These are phyloP conservation scores for Helicocarpus griseus DNA, from an alignment of 2,329 filamentous ascomycete species.

Conservation along the genomic window DNA sequence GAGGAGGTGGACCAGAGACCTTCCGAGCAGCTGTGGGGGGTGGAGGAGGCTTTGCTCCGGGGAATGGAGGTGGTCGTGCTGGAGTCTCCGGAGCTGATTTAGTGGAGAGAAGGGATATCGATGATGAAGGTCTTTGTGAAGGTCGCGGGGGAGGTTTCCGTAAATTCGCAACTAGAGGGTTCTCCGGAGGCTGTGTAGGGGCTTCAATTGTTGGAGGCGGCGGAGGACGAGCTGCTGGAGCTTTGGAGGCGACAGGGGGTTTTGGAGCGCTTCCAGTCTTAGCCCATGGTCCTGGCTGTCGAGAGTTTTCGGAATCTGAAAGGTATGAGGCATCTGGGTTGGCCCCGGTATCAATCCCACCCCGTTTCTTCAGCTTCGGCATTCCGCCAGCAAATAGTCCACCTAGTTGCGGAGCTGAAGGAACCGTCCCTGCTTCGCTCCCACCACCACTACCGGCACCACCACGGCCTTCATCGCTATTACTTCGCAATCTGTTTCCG, in stretches of 20 bases:
- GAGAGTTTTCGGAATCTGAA: conserved; percentile 64
- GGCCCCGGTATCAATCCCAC: conserved; percentile 67
- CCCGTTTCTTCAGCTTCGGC: conserved; percentile 87
- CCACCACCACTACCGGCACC: conserved; percentile 27
- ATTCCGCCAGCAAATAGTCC: conserved; percentile 90
- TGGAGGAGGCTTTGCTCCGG: conserved; percentile 43
- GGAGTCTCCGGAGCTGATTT: conserved; percentile 38
- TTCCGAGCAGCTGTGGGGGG: conserved; percentile 46
- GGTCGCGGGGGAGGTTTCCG: conserved; percentile 47
- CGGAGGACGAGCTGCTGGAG: conserved; percentile 41
- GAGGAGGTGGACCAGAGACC: conserved; percentile 42
- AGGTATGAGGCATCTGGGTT: conserved; percentile 62
- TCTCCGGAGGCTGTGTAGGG: conserved; percentile 41
- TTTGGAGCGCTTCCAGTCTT: conserved; percentile 42
- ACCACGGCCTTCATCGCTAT: conserved; percentile 58
- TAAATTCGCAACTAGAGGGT: conserved; percentile 46
- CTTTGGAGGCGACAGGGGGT: conserved; percentile 50
- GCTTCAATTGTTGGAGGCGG: conserved; percentile 41
- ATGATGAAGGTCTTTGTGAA: conserved; percentile 49
- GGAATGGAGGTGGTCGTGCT: conserved; percentile 59
- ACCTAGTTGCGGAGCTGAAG: conserved; percentile 67
- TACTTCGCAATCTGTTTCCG: conserved; percentile 62
- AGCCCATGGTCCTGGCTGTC: conserved; percentile 41
- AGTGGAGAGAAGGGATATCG: conserved; percentile 47
- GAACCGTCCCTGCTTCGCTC: conserved; percentile 48